Evolutionary conservation across 1,284 basidiomycete species (phyloP).

Genomic region (Ceratobasidium sp.): DNA sequence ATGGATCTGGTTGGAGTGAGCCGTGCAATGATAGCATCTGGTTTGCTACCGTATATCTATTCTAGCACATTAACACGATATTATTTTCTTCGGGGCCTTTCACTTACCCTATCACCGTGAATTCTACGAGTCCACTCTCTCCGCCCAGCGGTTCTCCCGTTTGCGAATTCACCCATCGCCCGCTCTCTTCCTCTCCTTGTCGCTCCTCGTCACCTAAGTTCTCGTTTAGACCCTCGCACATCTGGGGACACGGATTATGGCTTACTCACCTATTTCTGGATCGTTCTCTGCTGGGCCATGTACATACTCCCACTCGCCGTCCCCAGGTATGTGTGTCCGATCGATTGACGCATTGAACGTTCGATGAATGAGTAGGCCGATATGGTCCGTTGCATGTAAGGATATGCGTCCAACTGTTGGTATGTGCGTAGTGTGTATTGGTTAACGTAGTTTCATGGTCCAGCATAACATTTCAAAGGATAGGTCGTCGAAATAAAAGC

Average conservation of each 20-base stretch:
- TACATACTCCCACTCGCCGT: constrained; percentile 85
- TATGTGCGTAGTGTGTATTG: too few relatives aligned
- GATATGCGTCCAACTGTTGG: constrained; percentile 84
- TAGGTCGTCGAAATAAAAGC: background rate
- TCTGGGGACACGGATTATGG: constrained; percentile 49
- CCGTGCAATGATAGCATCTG: constrained; percentile 95
- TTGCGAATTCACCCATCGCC: constrained; percentile 84
- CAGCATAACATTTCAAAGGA: too few relatives aligned
- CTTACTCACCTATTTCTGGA: constrained; percentile 71
- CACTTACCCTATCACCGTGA: constrained; percentile 91
- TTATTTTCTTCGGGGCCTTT: background rate
- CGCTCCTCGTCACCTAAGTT: constrained; percentile 54
- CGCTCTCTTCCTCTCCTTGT: constrained; percentile 63
- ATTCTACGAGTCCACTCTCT: constrained; percentile 76
- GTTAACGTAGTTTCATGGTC: too few relatives aligned
- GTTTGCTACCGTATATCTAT: constrained; percentile 90
- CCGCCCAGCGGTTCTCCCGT: constrained; percentile 83
- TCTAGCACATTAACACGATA: background rate
- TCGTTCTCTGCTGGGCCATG: constrained; percentile 83
- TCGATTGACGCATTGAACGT: constrained; percentile 99
- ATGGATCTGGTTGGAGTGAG: constrained; percentile 89
- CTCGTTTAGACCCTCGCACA: constrained; percentile 51
- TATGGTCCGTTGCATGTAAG: constrained; percentile 93
- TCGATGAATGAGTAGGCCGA: constrained; percentile 91
- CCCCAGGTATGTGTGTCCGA: constrained; percentile 87